Base-by-base conservation (phyloP, 1,284 basidiomycete genomes). In the Sanguinoderma infundibulare region DNA sequence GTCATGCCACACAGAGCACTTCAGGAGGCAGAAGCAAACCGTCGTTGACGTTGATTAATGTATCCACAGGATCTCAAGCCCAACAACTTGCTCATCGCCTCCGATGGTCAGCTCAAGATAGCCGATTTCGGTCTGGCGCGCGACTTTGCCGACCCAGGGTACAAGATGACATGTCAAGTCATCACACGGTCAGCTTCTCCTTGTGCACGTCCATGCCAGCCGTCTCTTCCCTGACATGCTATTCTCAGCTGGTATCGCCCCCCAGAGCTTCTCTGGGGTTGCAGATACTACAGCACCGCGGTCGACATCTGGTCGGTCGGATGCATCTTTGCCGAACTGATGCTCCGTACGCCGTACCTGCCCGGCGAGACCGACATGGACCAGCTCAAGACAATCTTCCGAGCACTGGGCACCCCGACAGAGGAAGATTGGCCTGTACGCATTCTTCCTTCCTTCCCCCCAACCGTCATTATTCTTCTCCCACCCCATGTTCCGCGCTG, bases 61-160 rank as follows among this genome's bases (percentile, higher is more conserved):
- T 30, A 9, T 51, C n/a, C 49, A 20, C 72, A 98, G 95, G 98
- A 99, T 83, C 77, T 99, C 69, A 99, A 99, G 76, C 97, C 98
- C 3, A 99, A 98, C 79, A 99, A 99, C 79, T 85, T 99, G 81
- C 88, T 99, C 68, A 94, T 99, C 59, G 88, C 95, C 0, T 87
- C 92, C 0, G 85, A 93, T 53, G 98, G 98, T 0, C 90, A 95
- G 60, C 89, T 99, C 65, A 99, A 99, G 77, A 87, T 99, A 64
- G 98, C 98, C 26, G 98, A 99, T 88, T 99, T 99, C 75, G 98
- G 98, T 86, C 86, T 99, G 8, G 98, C 98, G 26, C 83, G 98
- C 65, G 98, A 99, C 78, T 97, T 93, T 75, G 91, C 91, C 36
- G 95, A 97, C 72, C 94, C 96, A 26, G 93, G 91, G 0, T 89